Evolutionary conservation across 2,329 filamentous ascomycete genomes (phyloP).

Genomic region (Penicillium sclerotigenum): DNA sequence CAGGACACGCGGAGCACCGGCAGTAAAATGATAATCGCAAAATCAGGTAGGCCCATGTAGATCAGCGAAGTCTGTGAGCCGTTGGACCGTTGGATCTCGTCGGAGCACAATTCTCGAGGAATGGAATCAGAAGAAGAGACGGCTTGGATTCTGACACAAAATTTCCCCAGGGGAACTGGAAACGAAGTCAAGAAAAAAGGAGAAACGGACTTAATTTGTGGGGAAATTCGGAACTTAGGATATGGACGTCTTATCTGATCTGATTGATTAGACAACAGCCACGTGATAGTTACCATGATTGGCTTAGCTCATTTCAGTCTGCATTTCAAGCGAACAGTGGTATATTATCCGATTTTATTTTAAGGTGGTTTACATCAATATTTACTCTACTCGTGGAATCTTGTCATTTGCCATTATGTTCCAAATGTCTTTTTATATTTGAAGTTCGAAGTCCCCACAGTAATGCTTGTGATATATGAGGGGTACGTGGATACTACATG

Average conservation of each 20-base stretch:
- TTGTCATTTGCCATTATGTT: background rate
- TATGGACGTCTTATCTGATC: conserved; percentile 15
- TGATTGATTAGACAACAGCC: conserved; percentile 12
- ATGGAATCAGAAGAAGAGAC: background rate
- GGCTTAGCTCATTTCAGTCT: background rate
- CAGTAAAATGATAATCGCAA: conserved; percentile 13
- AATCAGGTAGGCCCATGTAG: conserved; percentile 8
- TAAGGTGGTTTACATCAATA: no score
- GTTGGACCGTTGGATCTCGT: background rate
- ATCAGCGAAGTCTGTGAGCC: conserved; percentile 7
- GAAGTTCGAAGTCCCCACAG: no score
- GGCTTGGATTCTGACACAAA: background rate
- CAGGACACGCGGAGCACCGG: conserved; percentile 11
- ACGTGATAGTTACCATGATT: conserved; percentile 2
- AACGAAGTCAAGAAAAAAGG: background rate
- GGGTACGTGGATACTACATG: no score
- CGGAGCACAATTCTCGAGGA: background rate
- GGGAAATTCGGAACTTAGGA: background rate
- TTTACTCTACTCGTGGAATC: no score
- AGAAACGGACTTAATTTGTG: background rate
- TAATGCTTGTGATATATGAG: background rate
- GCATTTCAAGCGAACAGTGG: background rate
- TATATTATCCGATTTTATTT: background rate
- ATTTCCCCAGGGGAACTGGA: background rate
- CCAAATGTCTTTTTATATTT: no score